These are phyloP conservation scores for Populus simonii DNA, from an alignment of 345 rosid genomes.

Conservation along the genomic window DNA sequence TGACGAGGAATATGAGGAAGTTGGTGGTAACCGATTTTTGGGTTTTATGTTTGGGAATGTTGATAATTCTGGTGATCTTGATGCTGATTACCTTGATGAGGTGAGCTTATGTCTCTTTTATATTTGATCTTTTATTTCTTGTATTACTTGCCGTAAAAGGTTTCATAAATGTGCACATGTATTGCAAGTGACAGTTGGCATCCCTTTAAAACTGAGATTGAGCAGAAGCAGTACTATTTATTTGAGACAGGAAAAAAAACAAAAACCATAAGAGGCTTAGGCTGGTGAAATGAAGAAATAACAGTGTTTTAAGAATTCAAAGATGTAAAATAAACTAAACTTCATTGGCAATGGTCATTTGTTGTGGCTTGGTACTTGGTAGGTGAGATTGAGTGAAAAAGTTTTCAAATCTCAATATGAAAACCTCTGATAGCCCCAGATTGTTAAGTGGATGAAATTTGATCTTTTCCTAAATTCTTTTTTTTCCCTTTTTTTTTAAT, in stretches of 20 bases:
- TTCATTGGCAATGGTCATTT: not conserved
- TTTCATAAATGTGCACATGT: not conserved
- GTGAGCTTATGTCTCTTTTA: conserved; percentile 31
- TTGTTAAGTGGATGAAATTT: too few species aligned
- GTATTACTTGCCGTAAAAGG: not conserved
- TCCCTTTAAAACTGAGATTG: not conserved
- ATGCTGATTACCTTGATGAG: conserved; percentile 97
- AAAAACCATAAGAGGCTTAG: not conserved
- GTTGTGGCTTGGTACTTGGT: not conserved
- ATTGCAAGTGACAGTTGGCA: not conserved
- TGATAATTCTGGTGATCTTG: conserved; percentile 92
- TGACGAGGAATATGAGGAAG: conserved; percentile 80
- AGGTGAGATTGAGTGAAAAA: not conserved
- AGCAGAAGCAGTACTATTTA: not conserved
- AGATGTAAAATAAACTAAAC: not conserved
- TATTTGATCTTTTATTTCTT: not conserved
- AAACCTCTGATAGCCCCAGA: too few species aligned
- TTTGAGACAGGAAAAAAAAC: not conserved
- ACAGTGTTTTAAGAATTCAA: too few species aligned
- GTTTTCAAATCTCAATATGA: not conserved
- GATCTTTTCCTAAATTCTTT: too few species aligned
- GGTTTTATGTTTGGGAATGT: conserved; percentile 98
- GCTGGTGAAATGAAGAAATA: not conserved
- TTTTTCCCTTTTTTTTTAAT: too few species aligned
- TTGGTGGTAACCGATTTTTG: conserved; percentile 63